phyloP scores from a whole-genome alignment of 2,329 filamentous ascomycete species.

The Verticillium tricorpus region DNA sequence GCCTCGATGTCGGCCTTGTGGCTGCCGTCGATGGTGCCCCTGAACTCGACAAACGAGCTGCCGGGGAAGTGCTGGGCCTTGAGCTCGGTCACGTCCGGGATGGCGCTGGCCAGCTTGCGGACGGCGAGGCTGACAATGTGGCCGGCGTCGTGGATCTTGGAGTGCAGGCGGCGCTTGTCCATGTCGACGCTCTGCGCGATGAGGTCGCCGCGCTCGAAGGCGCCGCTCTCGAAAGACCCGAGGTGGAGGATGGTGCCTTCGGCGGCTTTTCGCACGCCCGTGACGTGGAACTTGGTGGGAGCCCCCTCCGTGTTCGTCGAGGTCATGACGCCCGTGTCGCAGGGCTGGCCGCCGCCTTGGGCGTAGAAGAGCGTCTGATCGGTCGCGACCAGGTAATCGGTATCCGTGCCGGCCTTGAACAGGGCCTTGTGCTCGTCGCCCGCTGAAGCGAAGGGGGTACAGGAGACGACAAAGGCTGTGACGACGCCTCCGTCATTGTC shows the following conservation, averaged over 20 bases:
- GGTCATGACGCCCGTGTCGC: constrained; percentile 57
- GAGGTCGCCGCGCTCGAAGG: constrained; percentile 35
- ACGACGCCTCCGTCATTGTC: background rate
- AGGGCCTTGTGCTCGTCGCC: constrained; percentile 44
- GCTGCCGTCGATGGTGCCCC: constrained; percentile 59
- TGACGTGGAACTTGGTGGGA: constrained; percentile 42
- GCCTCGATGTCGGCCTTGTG: constrained; percentile 59
- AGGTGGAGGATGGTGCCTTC: constrained; percentile 61
- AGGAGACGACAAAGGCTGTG: background rate
- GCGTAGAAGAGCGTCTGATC: constrained; percentile 69
- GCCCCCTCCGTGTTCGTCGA: constrained; percentile 13
- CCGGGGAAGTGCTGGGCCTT: constrained; percentile 71
- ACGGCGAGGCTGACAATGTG: constrained; percentile 68
- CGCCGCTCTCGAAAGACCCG: constrained; percentile 43
- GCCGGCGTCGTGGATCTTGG: constrained; percentile 67
- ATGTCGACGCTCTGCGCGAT: constrained; percentile 56
- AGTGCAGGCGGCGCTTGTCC: constrained; percentile 58
- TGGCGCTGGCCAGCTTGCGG: constrained; percentile 47
- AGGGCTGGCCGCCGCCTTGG: constrained; percentile 71
- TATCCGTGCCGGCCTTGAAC: constrained; percentile 50
- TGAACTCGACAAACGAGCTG: constrained; percentile 63
- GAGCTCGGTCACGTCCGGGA: constrained; percentile 55
- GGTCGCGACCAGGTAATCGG: constrained; percentile 55
- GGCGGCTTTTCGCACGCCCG: constrained; percentile 51
- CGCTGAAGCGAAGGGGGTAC: background rate